Conservation (phyloP, 768 basidiomycete genomes). For the Suillus placidus region DNA sequence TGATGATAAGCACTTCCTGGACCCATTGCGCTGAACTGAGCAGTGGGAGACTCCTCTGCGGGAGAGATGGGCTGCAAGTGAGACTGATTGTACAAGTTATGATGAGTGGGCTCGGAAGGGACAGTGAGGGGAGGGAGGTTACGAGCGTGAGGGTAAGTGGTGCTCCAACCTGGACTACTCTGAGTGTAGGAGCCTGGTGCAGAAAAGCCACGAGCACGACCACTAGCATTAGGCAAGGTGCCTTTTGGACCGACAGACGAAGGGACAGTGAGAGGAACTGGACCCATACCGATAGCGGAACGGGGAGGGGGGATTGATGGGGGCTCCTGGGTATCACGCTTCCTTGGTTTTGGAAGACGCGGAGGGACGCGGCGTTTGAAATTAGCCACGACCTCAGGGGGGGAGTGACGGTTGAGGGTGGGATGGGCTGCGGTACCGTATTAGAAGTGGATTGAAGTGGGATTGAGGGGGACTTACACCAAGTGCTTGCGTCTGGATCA, state of each 20-base stretch:
- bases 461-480: slow-evolving; percentile 68
- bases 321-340: slow-evolving; percentile 72
- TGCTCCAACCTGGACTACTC: slow-evolving; percentile 60
- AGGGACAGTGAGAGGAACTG: slow-evolving; percentile 67
- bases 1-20: slow-evolving; percentile 32
- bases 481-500: slow-evolving; percentile 95
- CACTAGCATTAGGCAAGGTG: slow-evolving; percentile 45
- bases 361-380: slow-evolving; percentile 96
- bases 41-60: slow-evolving; percentile 67
- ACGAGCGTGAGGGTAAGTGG: slow-evolving; percentile 54
- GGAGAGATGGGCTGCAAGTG: slow-evolving; percentile 68
- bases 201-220: slow-evolving; percentile 75
- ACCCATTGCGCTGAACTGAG: slow-evolving; percentile 46
- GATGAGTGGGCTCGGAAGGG: slow-evolving; percentile 69
- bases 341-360: slow-evolving; percentile 84
- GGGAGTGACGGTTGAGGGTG: slow-evolving; percentile 87
- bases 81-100: slow-evolving; percentile 60
- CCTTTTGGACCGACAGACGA: slow-evolving; percentile 42
- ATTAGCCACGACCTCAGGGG: slow-evolving; percentile 87
- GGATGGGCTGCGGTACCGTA: slow-evolving; percentile 68
- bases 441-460: slow-evolving; percentile 20
- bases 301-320: slow-evolving; percentile 74
- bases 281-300: slow-evolving; percentile 71
- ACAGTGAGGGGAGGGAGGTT: slow-evolving; percentile 82
- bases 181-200: slow-evolving; percentile 81